Percentiles rank a stretch among this genome's conserved stretches.
These are phyloP conservation scores for Heliocybe sulcata DNA, from an alignment of 1,284 basidiomycete species.

Conservation along the genomic window DNA sequence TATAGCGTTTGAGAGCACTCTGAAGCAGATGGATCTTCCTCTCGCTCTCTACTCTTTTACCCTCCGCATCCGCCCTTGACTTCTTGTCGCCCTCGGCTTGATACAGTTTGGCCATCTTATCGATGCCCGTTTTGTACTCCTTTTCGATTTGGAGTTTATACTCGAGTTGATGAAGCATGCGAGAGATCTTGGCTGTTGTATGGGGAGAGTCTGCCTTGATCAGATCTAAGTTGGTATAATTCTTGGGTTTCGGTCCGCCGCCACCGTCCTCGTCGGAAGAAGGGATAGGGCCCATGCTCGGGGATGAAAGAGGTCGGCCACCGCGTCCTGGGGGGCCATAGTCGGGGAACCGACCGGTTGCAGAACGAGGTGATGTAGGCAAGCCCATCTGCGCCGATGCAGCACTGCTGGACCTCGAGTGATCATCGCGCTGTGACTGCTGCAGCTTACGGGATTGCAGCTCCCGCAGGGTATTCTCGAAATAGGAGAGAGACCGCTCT, in stretches of 20 bases:
- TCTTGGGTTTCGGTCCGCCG: slow-evolving; percentile 45
- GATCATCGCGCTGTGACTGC: slow-evolving; percentile 48
- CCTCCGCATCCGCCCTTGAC: slow-evolving; percentile 86
- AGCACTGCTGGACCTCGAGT: slow-evolving; percentile 37
- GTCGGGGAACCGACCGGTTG: slow-evolving; percentile 19
- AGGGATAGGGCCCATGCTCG: slow-evolving; percentile 29
- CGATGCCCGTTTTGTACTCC: slow-evolving; percentile 97
- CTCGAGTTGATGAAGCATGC: slow-evolving; percentile 98
- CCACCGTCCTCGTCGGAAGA: slow-evolving; percentile 28
- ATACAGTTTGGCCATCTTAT: slow-evolving; percentile 97
- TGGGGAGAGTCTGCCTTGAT: slow-evolving; percentile 97
- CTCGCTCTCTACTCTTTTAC: slow-evolving; percentile 91
- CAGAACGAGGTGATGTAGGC: slow-evolving; percentile 16
- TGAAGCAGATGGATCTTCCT: slow-evolving; percentile 94
- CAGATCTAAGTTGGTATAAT: slow-evolving; percentile 80
- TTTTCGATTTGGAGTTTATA: slow-evolving; percentile 98
- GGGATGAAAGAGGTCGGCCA: slow-evolving; percentile 25
- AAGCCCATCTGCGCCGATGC: slow-evolving; percentile 25
- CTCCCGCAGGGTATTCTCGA: slow-evolving; percentile 81
- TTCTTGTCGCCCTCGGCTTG: slow-evolving; percentile 95
- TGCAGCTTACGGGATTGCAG: slow-evolving; percentile 72
- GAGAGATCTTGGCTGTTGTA: slow-evolving; percentile 93
- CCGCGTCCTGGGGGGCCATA: slow-evolving; percentile 32
- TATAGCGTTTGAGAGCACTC: slow-evolving; percentile 92
- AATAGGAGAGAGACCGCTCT: slow-evolving; percentile 81